Conservation (phyloP, 495 filamentous ascomycete species). For the Aspergillus campestris region DNA sequence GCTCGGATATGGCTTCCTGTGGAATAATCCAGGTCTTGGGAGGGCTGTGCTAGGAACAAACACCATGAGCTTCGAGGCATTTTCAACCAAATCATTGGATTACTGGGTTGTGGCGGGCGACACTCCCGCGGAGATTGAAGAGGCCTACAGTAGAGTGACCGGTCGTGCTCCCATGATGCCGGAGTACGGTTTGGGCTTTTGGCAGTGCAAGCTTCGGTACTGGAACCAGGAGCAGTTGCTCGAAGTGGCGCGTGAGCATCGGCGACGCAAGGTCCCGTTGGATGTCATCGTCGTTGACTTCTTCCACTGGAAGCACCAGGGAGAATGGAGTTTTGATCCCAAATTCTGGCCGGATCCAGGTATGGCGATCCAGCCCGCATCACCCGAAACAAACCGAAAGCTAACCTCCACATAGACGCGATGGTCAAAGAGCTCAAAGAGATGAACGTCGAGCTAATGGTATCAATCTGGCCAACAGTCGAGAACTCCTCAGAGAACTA, state of each 20-base stretch:
- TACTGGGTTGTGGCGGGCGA: constrained; percentile 53
- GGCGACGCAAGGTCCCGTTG: constrained; percentile 38
- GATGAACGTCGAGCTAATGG: constrained; percentile 48
- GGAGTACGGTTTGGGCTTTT: constrained; percentile 53
- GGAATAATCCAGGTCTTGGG: constrained; percentile 51
- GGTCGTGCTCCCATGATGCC: constrained; percentile 54
- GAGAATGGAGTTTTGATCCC: constrained; percentile 50
- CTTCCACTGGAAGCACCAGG: constrained; percentile 54
- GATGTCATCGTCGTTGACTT: constrained; percentile 54
- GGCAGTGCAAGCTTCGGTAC: constrained; percentile 55
- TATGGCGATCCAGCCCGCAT: constrained; percentile 8
- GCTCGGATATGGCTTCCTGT: constrained; percentile 48
- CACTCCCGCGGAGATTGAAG: constrained; percentile 41
- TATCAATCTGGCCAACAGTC: constrained; percentile 53
- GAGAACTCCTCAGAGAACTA: constrained; percentile 44
- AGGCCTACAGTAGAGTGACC: constrained; percentile 41
- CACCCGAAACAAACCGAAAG: background rate
- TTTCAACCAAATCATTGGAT: constrained; percentile 43
- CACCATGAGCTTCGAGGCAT: constrained; percentile 50
- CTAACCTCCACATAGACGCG: constrained; percentile 24
- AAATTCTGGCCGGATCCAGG: constrained; percentile 50
- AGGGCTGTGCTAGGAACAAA: constrained; percentile 48
- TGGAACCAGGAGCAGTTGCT: constrained; percentile 51
- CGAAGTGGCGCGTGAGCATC: constrained; percentile 45
- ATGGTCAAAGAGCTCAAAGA: constrained; percentile 48